Evolutionary conservation across 164 flowering plant species (phyloP), one percentile per base, ranked within the genome.

Genomic region (Magnolia changhungtana): DNA sequence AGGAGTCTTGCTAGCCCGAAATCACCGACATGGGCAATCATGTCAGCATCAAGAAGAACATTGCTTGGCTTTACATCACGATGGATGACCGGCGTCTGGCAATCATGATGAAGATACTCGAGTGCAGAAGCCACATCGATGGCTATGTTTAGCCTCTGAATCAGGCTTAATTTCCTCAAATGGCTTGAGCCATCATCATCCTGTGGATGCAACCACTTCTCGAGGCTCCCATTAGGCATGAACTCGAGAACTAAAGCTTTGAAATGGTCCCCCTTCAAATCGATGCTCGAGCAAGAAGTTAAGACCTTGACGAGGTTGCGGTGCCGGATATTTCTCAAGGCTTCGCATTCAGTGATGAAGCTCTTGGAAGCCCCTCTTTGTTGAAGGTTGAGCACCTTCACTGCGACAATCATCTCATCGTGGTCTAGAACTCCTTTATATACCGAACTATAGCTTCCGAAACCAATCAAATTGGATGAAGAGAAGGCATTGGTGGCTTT

Each of bases 61-160:
- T 78, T 78, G 50, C 72, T 55, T 8, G 80, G 80, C 67, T 78
- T 78, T 21, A 78, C 61, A 29, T 73, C 75, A 45, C 76, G 72
- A 19, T 76, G 81, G 9, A 80, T 72, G 31, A 80, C 63, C 20
- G 81, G 79, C 37, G 10, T 76, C 27, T 21, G 29, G 63, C 65
- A 69, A 50, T 50, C 76, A 23, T 74, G 59, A 63, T 74, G 76
- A n/a, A 74, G 70, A 13, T 74, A 65, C 14, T 64, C 76, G 14
- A 74, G 20, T 0, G 76, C 70, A 13, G 8, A 45, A 0, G 76
- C 76, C 1, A 64, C 31, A 50, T 74, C 70, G 0, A 49, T 67
- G 31, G 27, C n/a, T 20, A 75, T 51, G 45, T 51, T 50, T 20
- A 67, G 7, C 27, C 77, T 75, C 50, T 75, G 77, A 27, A 51